Base-by-base conservation (phyloP, 257 asterid genomes). In the Nicotiana sylvestris region DNA sequence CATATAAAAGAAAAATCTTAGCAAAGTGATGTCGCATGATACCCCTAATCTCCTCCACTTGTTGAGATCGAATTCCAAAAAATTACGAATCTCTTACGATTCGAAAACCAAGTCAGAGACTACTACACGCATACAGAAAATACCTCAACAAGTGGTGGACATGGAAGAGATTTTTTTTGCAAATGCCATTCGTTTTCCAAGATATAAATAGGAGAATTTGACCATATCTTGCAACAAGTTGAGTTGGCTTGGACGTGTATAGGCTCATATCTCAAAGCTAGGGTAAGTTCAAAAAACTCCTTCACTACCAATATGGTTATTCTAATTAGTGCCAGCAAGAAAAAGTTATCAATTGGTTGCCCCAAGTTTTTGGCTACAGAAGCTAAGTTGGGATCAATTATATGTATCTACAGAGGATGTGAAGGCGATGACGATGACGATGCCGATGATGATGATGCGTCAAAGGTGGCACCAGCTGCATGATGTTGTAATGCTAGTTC, bases 391-490 rank as follows among this genome's bases (percentile, higher is more conserved):
- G 79, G 61, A 72, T 46, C 25, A 4, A 46, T 7, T 21, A 46
- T 72, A 25, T 46, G 39, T 13, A 6, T 43, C 60, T 4, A 1
- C 9, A 46, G 15, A 25, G 25, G 13, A 46, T 46, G 61, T 72
- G 79, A 72, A 72, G 39, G 21, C n/a, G 79, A 66, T 11, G 72
- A 72, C 1, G 78, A 72, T 9, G 78, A 72, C 21, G 21, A 21
- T 21, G 21, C 21, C 30, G 35, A 70, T 1, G 78, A 46, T 12
- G 78, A 70, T 46, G 79, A 46, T 72, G 79, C 79, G 13, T 72
- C 79, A 72, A 72, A 72, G 49, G 49, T 72, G 13, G 79, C 61
- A 46, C 79, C 79, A 46, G 79, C 79, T 5, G 79, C 60, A 72
- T 72, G 61, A 72, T 72, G 39, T 13, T 72, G 79, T 21, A 57